A percentile compares a stretch with the other conserved stretches of the same genome.
These are phyloP conservation scores for Rosa hybrid DNA, from an alignment of 331 rosid genomes.

Conservation along the genomic window DNA sequence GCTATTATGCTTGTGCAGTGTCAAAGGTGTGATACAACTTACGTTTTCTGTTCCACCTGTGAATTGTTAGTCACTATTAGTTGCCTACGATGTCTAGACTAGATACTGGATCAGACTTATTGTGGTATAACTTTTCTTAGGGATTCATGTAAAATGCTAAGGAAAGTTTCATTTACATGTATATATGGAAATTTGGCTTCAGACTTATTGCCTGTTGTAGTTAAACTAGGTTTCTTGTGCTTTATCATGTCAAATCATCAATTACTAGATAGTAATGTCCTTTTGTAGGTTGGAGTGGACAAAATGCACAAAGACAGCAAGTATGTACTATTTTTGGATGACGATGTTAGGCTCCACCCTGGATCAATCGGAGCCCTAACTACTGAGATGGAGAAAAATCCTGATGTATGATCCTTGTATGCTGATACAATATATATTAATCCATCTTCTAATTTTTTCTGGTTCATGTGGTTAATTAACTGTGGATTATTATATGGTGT, in stretches of 20 bases:
- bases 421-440: neutral
- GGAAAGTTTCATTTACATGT: neutral
- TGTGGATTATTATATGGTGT: conserved; percentile 10
- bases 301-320: conserved; percentile 80
- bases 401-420: conserved; percentile 56
- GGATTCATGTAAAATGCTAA: conserved; percentile 11
- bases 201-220: neutral
- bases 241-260: conserved; percentile 9
- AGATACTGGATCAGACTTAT: neutral
- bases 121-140: neutral
- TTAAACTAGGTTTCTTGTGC: conserved; percentile 4
- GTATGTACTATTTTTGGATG: conserved; percentile 91
- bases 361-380: conserved; percentile 92
- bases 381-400: conserved; percentile 86
- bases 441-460: conserved; percentile 11
- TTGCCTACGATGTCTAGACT: neutral
- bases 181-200: conserved; percentile 1
- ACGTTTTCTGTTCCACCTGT: neutral
- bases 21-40: conserved; percentile 8
- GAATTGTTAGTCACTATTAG: neutral
- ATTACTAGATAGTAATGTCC: conserved; percentile 26
- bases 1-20: conserved; percentile 19
- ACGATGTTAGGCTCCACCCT: conserved; percentile 95
- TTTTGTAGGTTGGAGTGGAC: conserved; percentile 85
- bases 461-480: conserved; percentile 6